Percentiles rank a stretch among this genome's conserved stretches.
Conservation (phyloP, 345 rosid species). For the Toxicodendron radicans region DNA sequence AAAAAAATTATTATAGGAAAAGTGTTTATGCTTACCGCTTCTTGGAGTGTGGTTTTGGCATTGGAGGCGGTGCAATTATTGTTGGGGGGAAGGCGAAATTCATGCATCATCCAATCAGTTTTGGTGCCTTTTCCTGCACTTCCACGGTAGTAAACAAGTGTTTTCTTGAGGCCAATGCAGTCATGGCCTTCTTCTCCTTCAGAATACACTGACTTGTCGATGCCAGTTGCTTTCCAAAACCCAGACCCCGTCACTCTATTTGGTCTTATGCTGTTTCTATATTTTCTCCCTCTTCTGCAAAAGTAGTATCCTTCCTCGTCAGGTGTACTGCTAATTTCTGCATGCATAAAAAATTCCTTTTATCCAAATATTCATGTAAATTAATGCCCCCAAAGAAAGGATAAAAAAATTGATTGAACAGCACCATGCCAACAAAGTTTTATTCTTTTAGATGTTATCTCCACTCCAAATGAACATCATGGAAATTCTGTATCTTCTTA, state of each 20-base stretch:
- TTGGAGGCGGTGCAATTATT: slow-evolving; percentile 25
- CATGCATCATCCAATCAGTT: slow-evolving; percentile 99
- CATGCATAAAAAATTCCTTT: neutral
- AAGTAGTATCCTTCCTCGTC: slow-evolving; percentile 83
- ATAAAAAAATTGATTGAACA: neutral
- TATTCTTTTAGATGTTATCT: neutral
- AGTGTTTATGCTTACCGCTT: slow-evolving; percentile 56
- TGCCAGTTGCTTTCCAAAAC: slow-evolving; percentile 98
- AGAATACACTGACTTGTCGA: slow-evolving; percentile 72
- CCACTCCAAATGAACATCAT: no score
- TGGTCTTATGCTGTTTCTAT: slow-evolving; percentile 88
- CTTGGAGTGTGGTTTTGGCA: slow-evolving; percentile 35
- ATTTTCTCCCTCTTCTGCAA: slow-evolving; percentile 88
- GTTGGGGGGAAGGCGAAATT: slow-evolving; percentile 76
- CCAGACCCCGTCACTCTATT: slow-evolving; percentile 94
- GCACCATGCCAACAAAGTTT: neutral
- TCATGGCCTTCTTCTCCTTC: slow-evolving; percentile 35
- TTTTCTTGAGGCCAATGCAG: slow-evolving; percentile 86
- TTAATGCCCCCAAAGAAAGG: neutral
- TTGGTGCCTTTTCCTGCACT: slow-evolving; percentile 93
- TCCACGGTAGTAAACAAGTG: slow-evolving; percentile 86
- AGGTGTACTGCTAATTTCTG: slow-evolving; percentile 41
- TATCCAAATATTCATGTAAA: neutral
- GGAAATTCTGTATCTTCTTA: no score
- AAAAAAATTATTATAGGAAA: no score